phyloP scores from a whole-genome alignment of 2,329 filamentous ascomycete genomes.

The Akanthomyces muscarius region DNA sequence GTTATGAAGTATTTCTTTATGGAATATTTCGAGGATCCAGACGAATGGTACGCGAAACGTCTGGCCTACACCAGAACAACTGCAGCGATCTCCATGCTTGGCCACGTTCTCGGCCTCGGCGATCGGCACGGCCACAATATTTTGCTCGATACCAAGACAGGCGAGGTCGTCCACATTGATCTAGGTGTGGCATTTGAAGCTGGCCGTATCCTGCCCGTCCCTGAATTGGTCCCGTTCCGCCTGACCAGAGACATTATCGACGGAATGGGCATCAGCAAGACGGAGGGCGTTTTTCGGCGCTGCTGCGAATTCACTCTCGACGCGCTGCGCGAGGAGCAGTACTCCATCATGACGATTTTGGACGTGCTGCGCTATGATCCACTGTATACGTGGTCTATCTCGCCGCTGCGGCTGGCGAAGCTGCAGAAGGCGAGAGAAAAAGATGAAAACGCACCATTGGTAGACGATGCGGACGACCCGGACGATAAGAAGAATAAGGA shows the following conservation, averaged over 20 bases:
- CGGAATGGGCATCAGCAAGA: slow-evolving; percentile 92
- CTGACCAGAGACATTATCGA: slow-evolving; percentile 93
- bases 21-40: slow-evolving; percentile 87
- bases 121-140: slow-evolving; percentile 98
- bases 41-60: slow-evolving; percentile 90
- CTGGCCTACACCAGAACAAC: slow-evolving; percentile 91
- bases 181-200: slow-evolving; percentile 96
- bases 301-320: slow-evolving; percentile 98
- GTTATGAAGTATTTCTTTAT: slow-evolving; percentile 98
- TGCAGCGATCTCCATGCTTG: slow-evolving; percentile 91
- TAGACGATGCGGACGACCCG: slow-evolving; percentile 35
- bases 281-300: slow-evolving; percentile 93
- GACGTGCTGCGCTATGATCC: slow-evolving; percentile 98
- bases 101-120: slow-evolving; percentile 86
- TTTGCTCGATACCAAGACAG: slow-evolving; percentile 80
- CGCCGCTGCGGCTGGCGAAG: slow-evolving; percentile 61
- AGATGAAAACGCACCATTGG: slow-evolving; percentile 32
- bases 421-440: slow-evolving; percentile 59
- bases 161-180: slow-evolving; percentile 95
- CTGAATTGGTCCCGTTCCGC: slow-evolving; percentile 93
- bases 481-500: slow-evolving; percentile 27
- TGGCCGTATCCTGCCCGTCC: slow-evolving; percentile 89
- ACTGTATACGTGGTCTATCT: slow-evolving; percentile 91
- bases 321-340: slow-evolving; percentile 88
- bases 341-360: slow-evolving; percentile 97